These are phyloP conservation scores for Inonotus hispidus DNA, from an alignment of 1,284 basidiomycete genomes.

Conservation along the genomic window DNA sequence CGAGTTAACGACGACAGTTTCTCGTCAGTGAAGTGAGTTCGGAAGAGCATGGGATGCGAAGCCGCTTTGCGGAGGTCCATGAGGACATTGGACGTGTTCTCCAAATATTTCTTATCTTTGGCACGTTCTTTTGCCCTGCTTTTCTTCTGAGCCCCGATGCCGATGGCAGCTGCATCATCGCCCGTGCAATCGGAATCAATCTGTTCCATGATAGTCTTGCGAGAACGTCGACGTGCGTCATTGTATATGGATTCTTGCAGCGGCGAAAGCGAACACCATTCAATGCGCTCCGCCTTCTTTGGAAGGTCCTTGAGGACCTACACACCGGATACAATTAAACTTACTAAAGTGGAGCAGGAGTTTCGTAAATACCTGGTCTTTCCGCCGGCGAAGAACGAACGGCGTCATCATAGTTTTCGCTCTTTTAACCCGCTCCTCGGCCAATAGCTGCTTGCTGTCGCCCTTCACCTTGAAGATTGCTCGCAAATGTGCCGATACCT, in stretches of 20 bases:
- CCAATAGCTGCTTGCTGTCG: slow-evolving; percentile 80
- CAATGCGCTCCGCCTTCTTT: slow-evolving; percentile 86
- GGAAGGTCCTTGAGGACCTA: slow-evolving; percentile 92
- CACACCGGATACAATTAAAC: slow-evolving; percentile 5
- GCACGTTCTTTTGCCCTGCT: slow-evolving; percentile 40
- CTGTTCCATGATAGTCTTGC: slow-evolving; percentile 71
- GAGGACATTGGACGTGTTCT: slow-evolving; percentile 84
- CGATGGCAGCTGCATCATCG: slow-evolving; percentile 28
- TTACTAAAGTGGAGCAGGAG: slow-evolving; percentile 5
- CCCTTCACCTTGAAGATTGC: slow-evolving; percentile 97
- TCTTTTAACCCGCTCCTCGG: slow-evolving; percentile 85
- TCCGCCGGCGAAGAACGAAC: slow-evolving; percentile 92
- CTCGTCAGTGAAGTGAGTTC: slow-evolving; percentile 77
- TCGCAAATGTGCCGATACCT: slow-evolving; percentile 64
- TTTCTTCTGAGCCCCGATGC: slow-evolving; percentile 39
- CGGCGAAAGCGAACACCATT: slow-evolving; percentile 91
- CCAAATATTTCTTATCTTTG: slow-evolving; percentile 67
- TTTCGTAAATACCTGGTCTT: slow-evolving; percentile 65
- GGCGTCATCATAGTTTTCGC: slow-evolving; percentile 99
- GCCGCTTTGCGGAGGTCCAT: slow-evolving; percentile 97
- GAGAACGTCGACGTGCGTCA: slow-evolving; percentile 79
- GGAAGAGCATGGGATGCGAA: slow-evolving; percentile 93
- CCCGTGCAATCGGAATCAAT: slow-evolving; percentile 30
- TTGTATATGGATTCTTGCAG: slow-evolving; percentile 82
- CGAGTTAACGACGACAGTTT: slow-evolving; percentile 73